Base-by-base conservation (phyloP, 2,329 filamentous ascomycete genomes). In the Scedosporium dehoogii region DNA sequence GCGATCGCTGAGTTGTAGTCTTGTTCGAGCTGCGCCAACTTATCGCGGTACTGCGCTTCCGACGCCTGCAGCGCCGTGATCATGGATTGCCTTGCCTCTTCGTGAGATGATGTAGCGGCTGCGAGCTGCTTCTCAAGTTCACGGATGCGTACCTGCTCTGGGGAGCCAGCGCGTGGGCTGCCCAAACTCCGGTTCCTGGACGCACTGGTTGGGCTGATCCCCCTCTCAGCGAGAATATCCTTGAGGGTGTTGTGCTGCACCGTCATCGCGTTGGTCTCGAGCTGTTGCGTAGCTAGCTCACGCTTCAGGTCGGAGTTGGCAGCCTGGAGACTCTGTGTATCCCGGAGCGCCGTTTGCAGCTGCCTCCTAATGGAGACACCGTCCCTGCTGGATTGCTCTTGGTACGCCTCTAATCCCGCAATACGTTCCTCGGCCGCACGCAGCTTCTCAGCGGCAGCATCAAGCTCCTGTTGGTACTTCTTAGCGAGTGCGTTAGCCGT, bases 1-100 rank as follows among this genome's bases (percentile, higher is more conserved):
- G 97, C 94, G 59, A 97, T 92, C 16, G 94, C 93, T 51, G 94
- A 96, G 74, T 97, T 92, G 73, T 99, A 97, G 73, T 99, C 94
- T 72, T 92, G 96, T 75, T 97, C 92, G 38, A 99, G 85, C 71
- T 96, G 92, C 64, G 91, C 85, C 60, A 99, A 82, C 74, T 97
- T 97, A 73, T 97, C 92, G 65, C 92, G 89, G 76, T 96, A 97
- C 57, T 90, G 85, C 62, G 86, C 83, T 72, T 96, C 93, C n/a
- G 91, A 88, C 70, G 96, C 91, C 68, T 94, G 89, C 64, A 91
- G 87, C 62, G 93, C 89, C 42, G 84, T 80, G 65, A 94, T 90
- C 66, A 92, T 91, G 3, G 82, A 82, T 63, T 85, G 78, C 72
- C 90, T 94, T 57, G 91, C 85, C 71, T 97, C 92, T 65, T 97